Percentiles rank a stretch among this genome's conserved stretches.
Evolutionary conservation across 2,329 filamentous ascomycete species (phyloP).

Genomic region (Thelonectria olida): DNA sequence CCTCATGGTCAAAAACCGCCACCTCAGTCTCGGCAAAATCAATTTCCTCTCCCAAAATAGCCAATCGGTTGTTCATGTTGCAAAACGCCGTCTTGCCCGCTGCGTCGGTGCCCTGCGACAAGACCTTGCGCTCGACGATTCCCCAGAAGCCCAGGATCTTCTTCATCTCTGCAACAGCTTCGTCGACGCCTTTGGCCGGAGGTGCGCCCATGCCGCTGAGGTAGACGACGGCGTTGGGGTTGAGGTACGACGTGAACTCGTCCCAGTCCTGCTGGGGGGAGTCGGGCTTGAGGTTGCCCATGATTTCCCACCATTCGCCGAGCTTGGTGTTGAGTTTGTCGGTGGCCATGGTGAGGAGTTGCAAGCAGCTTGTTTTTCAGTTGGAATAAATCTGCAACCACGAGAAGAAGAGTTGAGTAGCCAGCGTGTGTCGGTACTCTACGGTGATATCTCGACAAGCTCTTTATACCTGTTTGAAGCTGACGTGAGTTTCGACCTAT

Average conservation of each 20-base stretch:
- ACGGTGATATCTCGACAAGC: too few species aligned
- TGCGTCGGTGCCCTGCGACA: neutral
- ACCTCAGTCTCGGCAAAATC: conserved; percentile 16
- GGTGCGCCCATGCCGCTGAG: conserved; percentile 1
- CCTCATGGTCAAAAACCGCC: conserved; percentile 10
- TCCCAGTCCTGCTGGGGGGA: conserved; percentile 19
- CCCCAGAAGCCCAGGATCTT: conserved; percentile 9
- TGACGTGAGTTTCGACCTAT: too few species aligned
- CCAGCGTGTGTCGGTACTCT: too few species aligned
- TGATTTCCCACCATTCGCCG: neutral
- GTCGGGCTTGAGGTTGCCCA: neutral
- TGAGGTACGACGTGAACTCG: conserved; percentile 1
- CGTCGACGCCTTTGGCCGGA: neutral
- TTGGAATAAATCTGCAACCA: too few species aligned
- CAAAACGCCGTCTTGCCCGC: neutral
- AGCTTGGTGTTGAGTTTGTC: conserved; percentile 6
- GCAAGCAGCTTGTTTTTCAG: too few species aligned
- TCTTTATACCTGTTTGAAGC: too few species aligned
- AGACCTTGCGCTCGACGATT: conserved; percentile 5
- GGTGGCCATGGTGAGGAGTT: conserved; percentile 6
- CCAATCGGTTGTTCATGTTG: conserved; percentile 17
- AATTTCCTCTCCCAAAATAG: conserved; percentile 12
- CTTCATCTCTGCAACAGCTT: conserved; percentile 1
- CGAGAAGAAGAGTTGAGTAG: too few species aligned
- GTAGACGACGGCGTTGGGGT: neutral